Conservation (phyloP, 2,329 filamentous ascomycete species). For the Aspergillus udagawae region DNA sequence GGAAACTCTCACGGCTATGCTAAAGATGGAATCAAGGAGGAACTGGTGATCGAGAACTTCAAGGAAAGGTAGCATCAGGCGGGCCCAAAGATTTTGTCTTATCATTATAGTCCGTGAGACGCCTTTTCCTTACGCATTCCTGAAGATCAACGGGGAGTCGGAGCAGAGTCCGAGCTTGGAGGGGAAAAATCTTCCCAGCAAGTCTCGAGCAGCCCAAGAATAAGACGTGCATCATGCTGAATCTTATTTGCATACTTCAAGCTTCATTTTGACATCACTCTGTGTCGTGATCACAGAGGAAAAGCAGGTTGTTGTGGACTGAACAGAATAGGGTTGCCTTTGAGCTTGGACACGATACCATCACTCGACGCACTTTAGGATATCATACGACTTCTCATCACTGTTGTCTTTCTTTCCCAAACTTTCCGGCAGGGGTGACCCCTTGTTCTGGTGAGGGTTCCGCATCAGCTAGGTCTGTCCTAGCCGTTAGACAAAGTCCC, state of each 20-base stretch:
- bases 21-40: constrained; percentile 7
- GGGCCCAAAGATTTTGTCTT: constrained; percentile 4
- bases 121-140: constrained; percentile 15
- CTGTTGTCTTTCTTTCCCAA: not conserved
- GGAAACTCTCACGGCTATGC: constrained; percentile 8
- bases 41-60: constrained; percentile 12
- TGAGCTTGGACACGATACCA: not conserved
- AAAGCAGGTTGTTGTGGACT: not conserved
- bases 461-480: not conserved
- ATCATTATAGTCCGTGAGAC: constrained; percentile 16
- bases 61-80: constrained; percentile 6
- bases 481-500: not conserved
- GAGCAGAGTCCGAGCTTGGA: not conserved
- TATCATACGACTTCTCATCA: not conserved
- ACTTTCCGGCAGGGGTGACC: not conserved
- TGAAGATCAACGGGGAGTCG: not conserved
- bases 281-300: not conserved
- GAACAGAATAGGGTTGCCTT: not conserved
- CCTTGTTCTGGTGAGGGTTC: not conserved
- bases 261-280: not conserved
- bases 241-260: not conserved
- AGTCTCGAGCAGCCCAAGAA: not conserved
- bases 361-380: not conserved
- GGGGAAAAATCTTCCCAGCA: not conserved
- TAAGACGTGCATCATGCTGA: not conserved